These are phyloP conservation scores for Neurospora sp. DNA, from an alignment of 495 filamentous ascomycete genomes.

Conservation along the genomic window DNA sequence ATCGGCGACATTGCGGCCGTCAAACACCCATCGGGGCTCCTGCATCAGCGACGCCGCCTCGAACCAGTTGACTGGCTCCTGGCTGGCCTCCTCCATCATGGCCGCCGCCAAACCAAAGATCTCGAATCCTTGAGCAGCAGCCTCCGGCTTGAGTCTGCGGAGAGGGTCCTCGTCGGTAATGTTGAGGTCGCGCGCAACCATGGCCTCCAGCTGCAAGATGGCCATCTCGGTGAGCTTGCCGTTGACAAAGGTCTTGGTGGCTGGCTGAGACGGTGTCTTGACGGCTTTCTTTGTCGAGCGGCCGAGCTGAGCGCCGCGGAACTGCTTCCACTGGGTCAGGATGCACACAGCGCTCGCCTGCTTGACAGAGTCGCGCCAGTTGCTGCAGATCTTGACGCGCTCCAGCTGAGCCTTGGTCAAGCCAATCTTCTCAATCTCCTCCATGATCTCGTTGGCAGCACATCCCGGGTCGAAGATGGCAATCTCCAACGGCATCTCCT, in stretches of 20 bases:
- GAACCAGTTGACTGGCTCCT: constrained; percentile 42
- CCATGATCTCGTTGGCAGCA: constrained; percentile 27
- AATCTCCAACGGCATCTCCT: constrained; percentile 53
- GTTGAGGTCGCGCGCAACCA: neutral
- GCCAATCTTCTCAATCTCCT: constrained; percentile 33
- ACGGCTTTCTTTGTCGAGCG: neutral
- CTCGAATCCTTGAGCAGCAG: constrained; percentile 26
- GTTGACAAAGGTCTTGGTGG: neutral
- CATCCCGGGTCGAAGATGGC: constrained; percentile 69
- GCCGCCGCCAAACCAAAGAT: constrained; percentile 43
- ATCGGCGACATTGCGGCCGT: constrained; percentile 42
- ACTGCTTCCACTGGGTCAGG: constrained; percentile 24
- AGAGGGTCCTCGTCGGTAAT: constrained; percentile 13
- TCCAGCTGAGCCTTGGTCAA: constrained; percentile 24
- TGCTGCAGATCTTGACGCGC: constrained; percentile 25
- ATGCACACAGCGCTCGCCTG: constrained; percentile 19
- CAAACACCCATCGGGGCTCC: constrained; percentile 61
- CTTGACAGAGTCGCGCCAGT: constrained; percentile 40
- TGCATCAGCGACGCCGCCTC: constrained; percentile 45
- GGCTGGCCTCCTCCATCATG: constrained; percentile 41
- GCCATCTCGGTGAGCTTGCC: constrained; percentile 15
- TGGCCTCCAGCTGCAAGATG: constrained; percentile 13
- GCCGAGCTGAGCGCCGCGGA: constrained; percentile 13
- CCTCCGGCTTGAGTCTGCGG: constrained; percentile 11
- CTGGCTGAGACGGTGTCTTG: neutral